Base-by-base conservation (phyloP, 192 early-diverging fungal species). In the Allomyces macrogynus region DNA sequence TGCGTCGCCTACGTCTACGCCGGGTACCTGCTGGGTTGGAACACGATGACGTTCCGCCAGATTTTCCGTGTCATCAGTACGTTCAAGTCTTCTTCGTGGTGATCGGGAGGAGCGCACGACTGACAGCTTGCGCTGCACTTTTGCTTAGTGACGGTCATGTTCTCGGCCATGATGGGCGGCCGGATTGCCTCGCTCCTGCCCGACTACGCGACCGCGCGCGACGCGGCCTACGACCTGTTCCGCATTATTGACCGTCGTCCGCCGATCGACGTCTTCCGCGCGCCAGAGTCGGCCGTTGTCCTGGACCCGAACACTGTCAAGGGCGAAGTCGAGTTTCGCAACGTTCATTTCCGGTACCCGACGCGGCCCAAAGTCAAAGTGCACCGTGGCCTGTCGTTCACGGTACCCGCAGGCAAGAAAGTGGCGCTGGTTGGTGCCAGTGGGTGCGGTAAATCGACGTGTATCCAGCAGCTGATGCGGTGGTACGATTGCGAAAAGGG, bases 391-490 rank as follows among this genome's bases (percentile, higher is more conserved):
- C 73, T 95, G 60, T 80, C 69, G 67, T 73, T 97, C 23, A 81
- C 67, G 23, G 80, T 93, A 40, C 64, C 72, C 25, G 78, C 88
- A 3, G 92, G 94, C 23, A 75, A 83, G 68, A 90, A 83, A 8
- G 84, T 92, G n/a, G 93, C 91, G 23, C 77, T 96, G 66, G 93
- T 94, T 12, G 93, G 93, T 43, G 78, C 78, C 62, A 88, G 87
- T 10, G 95, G 95, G 18, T 83, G 80, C 66, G 89, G 89, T 60
- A 93, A 94, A 69, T 88, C 85, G 16, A 96, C 92, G 22, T 86
- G 86, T 66, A 81, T 93, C 9, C 77, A 82, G 44, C 77, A 96
- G 54, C 64, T 96, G 22, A 83, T 91, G 74, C 83, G 93, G 60
- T 93, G 93, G 71, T 95, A 98, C 71, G 84, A 83, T 66, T 69